phyloP scores from a whole-genome alignment of 2,329 filamentous ascomycete genomes.

The Neodidymelliopsis sp. region DNA sequence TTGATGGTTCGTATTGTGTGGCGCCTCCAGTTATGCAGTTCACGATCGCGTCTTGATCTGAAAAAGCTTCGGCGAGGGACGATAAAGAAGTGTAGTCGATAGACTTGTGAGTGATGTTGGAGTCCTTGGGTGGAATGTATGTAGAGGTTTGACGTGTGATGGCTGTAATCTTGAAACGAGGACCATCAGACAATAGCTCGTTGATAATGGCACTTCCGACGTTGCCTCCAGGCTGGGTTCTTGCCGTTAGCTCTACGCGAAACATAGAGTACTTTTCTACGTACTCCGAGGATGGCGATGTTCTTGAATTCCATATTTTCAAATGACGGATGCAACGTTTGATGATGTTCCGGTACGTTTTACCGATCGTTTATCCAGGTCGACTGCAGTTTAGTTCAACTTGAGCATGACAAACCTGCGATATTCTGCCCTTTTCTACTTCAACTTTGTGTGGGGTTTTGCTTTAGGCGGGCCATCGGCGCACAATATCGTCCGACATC shows the following conservation, averaged over 20 bases:
- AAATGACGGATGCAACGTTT: too few relatives aligned
- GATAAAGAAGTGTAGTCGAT: constrained; percentile 36
- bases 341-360: too few relatives aligned
- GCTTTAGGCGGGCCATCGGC: constrained; percentile 4
- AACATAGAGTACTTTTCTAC: constrained; percentile 1
- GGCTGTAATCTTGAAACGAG: constrained; percentile 37
- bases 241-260: constrained; percentile 2
- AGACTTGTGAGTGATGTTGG: constrained; percentile 28
- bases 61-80: constrained; percentile 52
- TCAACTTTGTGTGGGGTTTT: not conserved
- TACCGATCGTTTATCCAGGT: too few relatives aligned
- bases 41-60: constrained; percentile 64
- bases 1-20: constrained; percentile 55
- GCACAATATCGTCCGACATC: not conserved
- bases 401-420: not conserved
- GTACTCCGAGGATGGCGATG: constrained; percentile 46
- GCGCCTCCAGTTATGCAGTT: constrained; percentile 55
- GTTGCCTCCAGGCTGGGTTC: constrained; percentile 40
- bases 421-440: not conserved
- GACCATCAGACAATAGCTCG: constrained; percentile 32
- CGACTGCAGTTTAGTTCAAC: too few relatives aligned
- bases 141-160: constrained; percentile 37
- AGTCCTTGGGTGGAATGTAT: constrained; percentile 24
- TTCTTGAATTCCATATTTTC: constrained; percentile 45
- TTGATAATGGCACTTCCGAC: constrained; percentile 41